Base-by-base conservation (phyloP, 805 yeast genomes). In the Kuraishia capsulata region DNA sequence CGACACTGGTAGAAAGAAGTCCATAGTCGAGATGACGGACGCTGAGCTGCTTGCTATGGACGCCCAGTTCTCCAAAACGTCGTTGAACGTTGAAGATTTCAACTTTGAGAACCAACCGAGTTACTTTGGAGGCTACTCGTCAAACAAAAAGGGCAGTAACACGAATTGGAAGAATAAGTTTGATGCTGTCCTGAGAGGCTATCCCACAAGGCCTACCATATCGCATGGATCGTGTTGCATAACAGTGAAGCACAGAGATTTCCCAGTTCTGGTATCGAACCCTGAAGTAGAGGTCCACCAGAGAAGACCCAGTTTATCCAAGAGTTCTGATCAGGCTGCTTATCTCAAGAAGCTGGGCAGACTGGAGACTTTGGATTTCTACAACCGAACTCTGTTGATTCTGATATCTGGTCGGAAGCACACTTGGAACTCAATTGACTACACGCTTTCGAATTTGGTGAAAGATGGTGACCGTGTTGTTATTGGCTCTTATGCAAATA, bases 401-500 rank as follows among this genome's bases (percentile, higher is more conserved):
- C 74, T 79, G 47, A 65, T 84, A 31, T 67, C 78, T 39, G 86
- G 82, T 4, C 63, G 85, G 40, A 65, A 63, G 35, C 83, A 80
- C 55, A 79, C 92, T 0, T 78, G 89, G 83, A 81, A 77, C 21
- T 76, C 85, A 1, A 56, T 84, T 14, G 90, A 83, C 52, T 84
- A 80, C 71, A 62, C 74, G 8, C 50, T 81, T 14, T 61, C 63
- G 30, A 61, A 65, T 33, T 56, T 78, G 6, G 59, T 76, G 5
- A 70, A 68, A 39, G 59, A 76, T 48, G 84, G 87, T 11, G 95
- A 84, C 54, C 69, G 73, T 30, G 55, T 84, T 3, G 72, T 84
- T 2, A 65, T 84, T 2, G 66, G 71, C 2, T 60, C 82, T 2
- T 61, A 72, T 9, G 61, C 75, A 16, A 28, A 39, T 3, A 29